Evolutionary conservation across 2,329 filamentous ascomycete genomes (phyloP).

Genomic region (Trichoderma asperellum): DNA sequence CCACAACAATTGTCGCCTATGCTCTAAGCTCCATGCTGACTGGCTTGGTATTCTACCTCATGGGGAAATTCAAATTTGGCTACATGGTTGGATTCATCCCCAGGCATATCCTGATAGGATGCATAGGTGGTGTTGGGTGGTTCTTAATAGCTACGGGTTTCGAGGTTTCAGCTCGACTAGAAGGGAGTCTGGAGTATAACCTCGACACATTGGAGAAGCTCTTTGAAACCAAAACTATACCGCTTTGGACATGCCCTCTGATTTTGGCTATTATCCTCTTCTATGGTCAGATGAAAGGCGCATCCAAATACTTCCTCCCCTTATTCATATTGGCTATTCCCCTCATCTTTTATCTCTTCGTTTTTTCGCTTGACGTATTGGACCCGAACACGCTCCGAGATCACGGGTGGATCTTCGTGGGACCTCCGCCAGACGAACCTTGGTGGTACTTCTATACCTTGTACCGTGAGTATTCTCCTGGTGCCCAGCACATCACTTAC

Average conservation of each 20-base stretch:
- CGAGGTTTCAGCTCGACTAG: slow-evolving; percentile 87
- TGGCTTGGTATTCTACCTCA: slow-evolving; percentile 86
- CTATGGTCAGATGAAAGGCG: slow-evolving; percentile 73
- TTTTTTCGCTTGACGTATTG: slow-evolving; percentile 69
- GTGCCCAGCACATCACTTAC: not conserved
- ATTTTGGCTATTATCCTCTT: slow-evolving; percentile 75
- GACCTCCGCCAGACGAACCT: slow-evolving; percentile 80
- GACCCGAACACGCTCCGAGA: slow-evolving; percentile 68
- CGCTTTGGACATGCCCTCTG: slow-evolving; percentile 83
- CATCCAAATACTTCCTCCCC: slow-evolving; percentile 84
- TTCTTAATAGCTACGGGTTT: slow-evolving; percentile 91
- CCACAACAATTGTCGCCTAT: slow-evolving; percentile 91
- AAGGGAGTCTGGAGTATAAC: slow-evolving; percentile 83
- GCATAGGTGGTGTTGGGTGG: slow-evolving; percentile 95
- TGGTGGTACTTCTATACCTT: slow-evolving; percentile 99
- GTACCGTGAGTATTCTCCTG: slow-evolving; percentile 67
- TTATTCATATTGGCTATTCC: slow-evolving; percentile 83
- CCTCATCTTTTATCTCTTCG: slow-evolving; percentile 76
- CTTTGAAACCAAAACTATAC: slow-evolving; percentile 71
- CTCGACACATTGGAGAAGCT: slow-evolving; percentile 75
- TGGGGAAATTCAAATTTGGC: slow-evolving; percentile 85
- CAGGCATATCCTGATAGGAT: slow-evolving; percentile 92
- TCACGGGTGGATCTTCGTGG: slow-evolving; percentile 88
- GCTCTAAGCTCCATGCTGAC: slow-evolving; percentile 89
- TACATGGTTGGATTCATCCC: slow-evolving; percentile 97